Base-by-base conservation (phyloP, 202 grass and related monocot species). In the Carex arenaria region DNA sequence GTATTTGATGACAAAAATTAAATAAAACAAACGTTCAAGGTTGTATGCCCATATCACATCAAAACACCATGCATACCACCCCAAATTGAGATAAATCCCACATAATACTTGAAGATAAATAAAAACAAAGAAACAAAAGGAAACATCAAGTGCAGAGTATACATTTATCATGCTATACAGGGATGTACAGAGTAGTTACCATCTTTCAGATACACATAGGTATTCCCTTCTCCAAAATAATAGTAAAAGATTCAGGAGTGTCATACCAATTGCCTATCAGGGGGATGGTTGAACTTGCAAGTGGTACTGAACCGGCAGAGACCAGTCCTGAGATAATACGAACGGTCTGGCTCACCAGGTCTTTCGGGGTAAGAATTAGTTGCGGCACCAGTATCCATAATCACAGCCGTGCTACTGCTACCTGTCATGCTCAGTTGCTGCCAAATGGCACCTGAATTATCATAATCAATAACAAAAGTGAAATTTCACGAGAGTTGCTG, bases 291-390 rank as follows among this genome's bases (percentile, higher is more conserved):
- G 85, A 92, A 99, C 89, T 93, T 90, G 88, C 97, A 99, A 89
- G 88, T 96, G 82, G 89, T 84, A 66, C 90, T 88, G 12, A 92
- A 99, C 80, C 97, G 91, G 83, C 97, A 99, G 72, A 99, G 89
- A 84, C 97, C 97, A 90, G 97, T 99, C 85, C 97, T 94, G 85
- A 99, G 91, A 68, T 96, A 99, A 91, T 99, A 99, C 22, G 97
- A 90, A 87, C 97, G 96, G 84, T 96, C 93, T 0, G 93, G 91
- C 82, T 96, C 97, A 59, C 93, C 93, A 0, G 91, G 49, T 34
- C 91, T 85, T 89, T 96, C 97, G 64, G 97, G 97, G 86, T 89
- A 99, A 61, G 84, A 45, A 18, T 90, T 93, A 57, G 81, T 71
- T 76, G 88, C 85, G 82, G 89, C 87, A 49, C 82, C 18, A 85